Conservation (phyloP, 1,139 yeast genomes). For the Blastobotrys persicus region DNA sequence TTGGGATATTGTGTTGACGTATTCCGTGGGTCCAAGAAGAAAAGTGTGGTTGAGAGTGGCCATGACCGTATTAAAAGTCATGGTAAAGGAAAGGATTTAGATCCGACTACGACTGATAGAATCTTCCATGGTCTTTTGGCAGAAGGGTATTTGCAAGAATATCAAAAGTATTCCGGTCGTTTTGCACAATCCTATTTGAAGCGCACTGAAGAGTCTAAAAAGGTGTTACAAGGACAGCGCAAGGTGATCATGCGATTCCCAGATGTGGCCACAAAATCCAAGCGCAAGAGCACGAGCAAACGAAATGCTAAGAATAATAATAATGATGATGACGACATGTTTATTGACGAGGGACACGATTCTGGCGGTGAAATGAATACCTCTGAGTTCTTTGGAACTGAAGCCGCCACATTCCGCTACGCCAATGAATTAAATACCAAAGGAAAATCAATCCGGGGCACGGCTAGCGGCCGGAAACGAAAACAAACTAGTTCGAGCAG, state of each 20-base stretch:
- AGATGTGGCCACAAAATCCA: neutral
- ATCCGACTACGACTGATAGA: conserved; percentile 71
- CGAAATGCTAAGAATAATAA: neutral
- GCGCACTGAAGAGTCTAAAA: conserved; percentile 5
- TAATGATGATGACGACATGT: neutral
- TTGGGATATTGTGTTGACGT: conserved; percentile 79
- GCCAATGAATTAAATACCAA: neutral
- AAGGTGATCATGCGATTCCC: conserved; percentile 7
- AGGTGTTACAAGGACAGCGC: conserved; percentile 1
- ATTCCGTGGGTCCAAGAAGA: conserved; percentile 68
- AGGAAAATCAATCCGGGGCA: neutral
- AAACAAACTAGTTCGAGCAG: neutral
- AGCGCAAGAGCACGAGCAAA: neutral
- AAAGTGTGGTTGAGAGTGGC: conserved; percentile 60
- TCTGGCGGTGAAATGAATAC: conserved; percentile 2
- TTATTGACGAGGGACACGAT: neutral
- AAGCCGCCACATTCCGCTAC: conserved; percentile 5
- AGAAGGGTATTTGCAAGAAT: conserved; percentile 68
- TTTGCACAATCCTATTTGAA: conserved; percentile 9
- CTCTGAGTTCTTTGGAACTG: conserved; percentile 4
- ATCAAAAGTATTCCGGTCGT: conserved; percentile 49
- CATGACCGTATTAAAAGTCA: conserved; percentile 60
- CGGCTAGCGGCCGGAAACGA: neutral
- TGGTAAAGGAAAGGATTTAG: conserved; percentile 65
- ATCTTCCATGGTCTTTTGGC: conserved; percentile 74